Evolutionary conservation across 2,329 filamentous ascomycete species (phyloP).

Genomic region (Trichoderma atrobrunneum): DNA sequence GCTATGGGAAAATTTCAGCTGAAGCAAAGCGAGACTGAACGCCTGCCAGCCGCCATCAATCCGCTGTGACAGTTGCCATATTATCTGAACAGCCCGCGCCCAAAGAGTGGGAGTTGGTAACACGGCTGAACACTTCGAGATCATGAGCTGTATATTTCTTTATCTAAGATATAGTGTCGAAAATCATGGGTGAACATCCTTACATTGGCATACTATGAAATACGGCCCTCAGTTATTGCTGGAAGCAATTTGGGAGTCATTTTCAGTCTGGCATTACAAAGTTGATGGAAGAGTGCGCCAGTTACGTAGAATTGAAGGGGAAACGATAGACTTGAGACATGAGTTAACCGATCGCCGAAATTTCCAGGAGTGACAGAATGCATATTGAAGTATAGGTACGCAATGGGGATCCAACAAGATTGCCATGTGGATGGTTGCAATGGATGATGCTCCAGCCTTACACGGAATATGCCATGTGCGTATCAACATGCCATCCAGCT

Average conservation of each 20-base stretch:
- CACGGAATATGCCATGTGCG: accelerated
- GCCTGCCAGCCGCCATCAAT: neutral
- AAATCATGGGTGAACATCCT: neutral
- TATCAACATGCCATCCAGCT: too few species aligned
- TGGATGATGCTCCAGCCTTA: neutral
- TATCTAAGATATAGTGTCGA: neutral
- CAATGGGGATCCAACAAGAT: neutral
- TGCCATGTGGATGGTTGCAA: neutral
- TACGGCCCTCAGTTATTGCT: neutral
- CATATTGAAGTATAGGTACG: neutral
- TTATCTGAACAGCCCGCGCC: neutral
- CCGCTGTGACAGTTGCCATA: neutral
- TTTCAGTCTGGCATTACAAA: neutral
- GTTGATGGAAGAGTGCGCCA: neutral
- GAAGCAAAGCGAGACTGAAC: neutral
- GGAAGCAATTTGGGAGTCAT: neutral
- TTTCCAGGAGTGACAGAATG: neutral
- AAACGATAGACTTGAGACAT: neutral
- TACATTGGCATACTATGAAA: neutral
- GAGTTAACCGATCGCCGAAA: neutral
- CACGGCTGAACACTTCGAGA: neutral
- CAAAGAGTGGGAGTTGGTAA: neutral
- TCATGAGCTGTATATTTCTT: neutral
- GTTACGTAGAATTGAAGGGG: neutral
- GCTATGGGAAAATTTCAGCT: too few species aligned